phyloP scores from a whole-genome alignment of 1,284 basidiomycete genomes.

The Coniophora puteana region DNA sequence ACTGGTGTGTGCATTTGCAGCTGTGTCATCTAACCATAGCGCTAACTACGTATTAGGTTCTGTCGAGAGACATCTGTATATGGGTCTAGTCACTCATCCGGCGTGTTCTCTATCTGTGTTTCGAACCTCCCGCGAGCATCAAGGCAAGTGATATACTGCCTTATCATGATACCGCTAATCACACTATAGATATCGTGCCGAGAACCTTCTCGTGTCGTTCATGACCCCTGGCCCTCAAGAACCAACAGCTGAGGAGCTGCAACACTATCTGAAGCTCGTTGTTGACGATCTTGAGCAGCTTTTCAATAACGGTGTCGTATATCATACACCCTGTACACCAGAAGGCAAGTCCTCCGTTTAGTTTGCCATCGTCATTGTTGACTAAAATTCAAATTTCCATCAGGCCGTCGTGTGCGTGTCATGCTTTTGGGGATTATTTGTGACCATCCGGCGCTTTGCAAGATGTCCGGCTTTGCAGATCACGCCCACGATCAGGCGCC shows the following conservation, averaged over 20 bases:
- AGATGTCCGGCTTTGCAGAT: conserved; percentile 30
- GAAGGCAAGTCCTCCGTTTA: conserved; percentile 7
- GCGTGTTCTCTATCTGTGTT: conserved; percentile 4
- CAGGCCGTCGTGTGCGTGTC: conserved; percentile 24
- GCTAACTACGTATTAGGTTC: conserved; percentile 1
- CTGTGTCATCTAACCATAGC: not conserved
- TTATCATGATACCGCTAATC: not conserved
- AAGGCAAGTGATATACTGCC: not conserved
- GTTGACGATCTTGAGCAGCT: conserved; percentile 29
- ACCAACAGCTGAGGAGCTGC: conserved; percentile 23
- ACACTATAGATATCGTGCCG: conserved; percentile 22
- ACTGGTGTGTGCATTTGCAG: not conserved
- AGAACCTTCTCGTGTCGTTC: conserved; percentile 25
- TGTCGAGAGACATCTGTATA: conserved; percentile 2
- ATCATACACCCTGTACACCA: conserved; percentile 16
- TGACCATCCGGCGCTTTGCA: conserved; percentile 34
- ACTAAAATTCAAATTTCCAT: conserved; percentile 8
- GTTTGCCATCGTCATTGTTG: too few species aligned
- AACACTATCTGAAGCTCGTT: conserved; percentile 20
- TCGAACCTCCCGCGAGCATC: conserved; percentile 1
- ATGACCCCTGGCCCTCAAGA: conserved; percentile 34
- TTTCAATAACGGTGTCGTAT: conserved; percentile 20
- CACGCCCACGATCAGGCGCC: conserved; percentile 22
- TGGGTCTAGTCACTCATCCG: conserved; percentile 4
- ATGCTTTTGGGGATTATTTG: conserved; percentile 29